A percentile compares a stretch with the other conserved stretches of the same genome.
Conservation (phyloP, 495 filamentous ascomycete species). For the Penicillium turbatum region DNA sequence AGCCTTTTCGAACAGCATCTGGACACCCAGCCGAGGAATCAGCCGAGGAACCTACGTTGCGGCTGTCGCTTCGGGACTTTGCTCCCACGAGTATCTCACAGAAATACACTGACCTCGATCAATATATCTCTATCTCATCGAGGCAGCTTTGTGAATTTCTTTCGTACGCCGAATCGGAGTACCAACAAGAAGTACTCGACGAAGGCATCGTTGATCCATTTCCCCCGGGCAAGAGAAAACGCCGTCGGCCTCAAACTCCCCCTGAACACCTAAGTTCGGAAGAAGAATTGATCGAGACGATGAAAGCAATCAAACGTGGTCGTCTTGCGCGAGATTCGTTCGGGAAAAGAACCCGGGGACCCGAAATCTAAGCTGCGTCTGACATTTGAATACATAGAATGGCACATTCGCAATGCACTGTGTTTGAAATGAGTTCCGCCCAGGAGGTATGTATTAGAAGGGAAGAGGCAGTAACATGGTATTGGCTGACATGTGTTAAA, state of each 20-base stretch:
- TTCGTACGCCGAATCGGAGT: conserved; percentile 9
- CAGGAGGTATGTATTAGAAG: too few species aligned
- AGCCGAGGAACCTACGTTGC: conserved; percentile 1
- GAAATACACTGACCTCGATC: conserved; percentile 5
- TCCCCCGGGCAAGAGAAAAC: conserved; percentile 10
- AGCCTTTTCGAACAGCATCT: conserved; percentile 11
- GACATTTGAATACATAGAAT: too few species aligned
- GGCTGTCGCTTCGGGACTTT: conserved; percentile 10
- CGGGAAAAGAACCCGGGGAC: conserved; percentile 1
- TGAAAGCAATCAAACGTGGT: conserved; percentile 6
- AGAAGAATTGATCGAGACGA: conserved; percentile 1
- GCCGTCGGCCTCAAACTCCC: conserved; percentile 17
- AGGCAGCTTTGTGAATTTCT: conserved; percentile 17
- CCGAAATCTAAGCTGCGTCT: not conserved
- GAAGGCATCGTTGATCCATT: conserved; percentile 7
- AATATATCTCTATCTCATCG: conserved; percentile 15
- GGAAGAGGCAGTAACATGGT: too few species aligned
- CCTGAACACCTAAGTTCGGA: conserved; percentile 12
- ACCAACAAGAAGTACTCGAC: not conserved
- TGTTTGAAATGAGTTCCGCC: too few species aligned
- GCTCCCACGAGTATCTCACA: conserved; percentile 4
- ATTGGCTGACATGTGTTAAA: too few species aligned
- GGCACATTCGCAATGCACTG: too few species aligned
- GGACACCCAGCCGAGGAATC: conserved; percentile 5
- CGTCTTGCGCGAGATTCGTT: conserved; percentile 6